Evolutionary conservation across 805 yeast species (phyloP).

Genomic region (Kodamaea laetipori): DNA sequence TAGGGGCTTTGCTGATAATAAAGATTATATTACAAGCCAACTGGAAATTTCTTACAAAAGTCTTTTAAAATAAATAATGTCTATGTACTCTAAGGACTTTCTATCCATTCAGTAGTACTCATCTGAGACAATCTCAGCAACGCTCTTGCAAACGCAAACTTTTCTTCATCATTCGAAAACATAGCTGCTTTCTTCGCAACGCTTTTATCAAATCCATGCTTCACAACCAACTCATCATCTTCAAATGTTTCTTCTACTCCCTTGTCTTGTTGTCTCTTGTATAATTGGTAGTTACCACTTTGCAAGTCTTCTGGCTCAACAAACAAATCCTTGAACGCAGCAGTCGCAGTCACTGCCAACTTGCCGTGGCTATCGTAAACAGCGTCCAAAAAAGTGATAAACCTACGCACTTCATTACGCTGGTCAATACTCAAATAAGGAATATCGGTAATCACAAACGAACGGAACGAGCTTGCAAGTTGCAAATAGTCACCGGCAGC

Average conservation of each 20-base stretch:
- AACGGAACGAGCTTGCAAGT: slow-evolving; percentile 70
- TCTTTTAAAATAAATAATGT: no score
- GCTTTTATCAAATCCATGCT: slow-evolving; percentile 75
- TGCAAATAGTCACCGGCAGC: slow-evolving; percentile 95
- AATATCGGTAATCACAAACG: slow-evolving; percentile 89
- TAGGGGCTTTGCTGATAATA: no score
- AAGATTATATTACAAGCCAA: no score
- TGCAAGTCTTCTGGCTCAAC: slow-evolving; percentile 74
- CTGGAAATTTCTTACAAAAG: no score
- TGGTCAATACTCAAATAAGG: slow-evolving; percentile 79
- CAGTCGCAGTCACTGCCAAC: slow-evolving; percentile 86
- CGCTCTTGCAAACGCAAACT: slow-evolving; percentile 96
- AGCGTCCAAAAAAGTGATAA: slow-evolving; percentile 93
- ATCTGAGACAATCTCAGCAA: slow-evolving; percentile 87
- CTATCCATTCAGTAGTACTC: slow-evolving; percentile 93
- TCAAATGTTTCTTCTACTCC: slow-evolving; percentile 43
- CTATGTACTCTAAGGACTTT: background rate
- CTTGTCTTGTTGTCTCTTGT: slow-evolving; percentile 40
- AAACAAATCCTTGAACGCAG: slow-evolving; percentile 79
- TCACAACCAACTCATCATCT: slow-evolving; percentile 64
- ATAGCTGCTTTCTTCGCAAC: slow-evolving; percentile 70
- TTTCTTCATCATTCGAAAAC: slow-evolving; percentile 92
- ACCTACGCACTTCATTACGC: slow-evolving; percentile 84
- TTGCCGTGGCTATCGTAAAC: slow-evolving; percentile 90
- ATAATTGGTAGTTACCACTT: slow-evolving; percentile 47